phyloP scores from a whole-genome alignment of 208 protist species.

The Histomonas meleagridis region DNA sequence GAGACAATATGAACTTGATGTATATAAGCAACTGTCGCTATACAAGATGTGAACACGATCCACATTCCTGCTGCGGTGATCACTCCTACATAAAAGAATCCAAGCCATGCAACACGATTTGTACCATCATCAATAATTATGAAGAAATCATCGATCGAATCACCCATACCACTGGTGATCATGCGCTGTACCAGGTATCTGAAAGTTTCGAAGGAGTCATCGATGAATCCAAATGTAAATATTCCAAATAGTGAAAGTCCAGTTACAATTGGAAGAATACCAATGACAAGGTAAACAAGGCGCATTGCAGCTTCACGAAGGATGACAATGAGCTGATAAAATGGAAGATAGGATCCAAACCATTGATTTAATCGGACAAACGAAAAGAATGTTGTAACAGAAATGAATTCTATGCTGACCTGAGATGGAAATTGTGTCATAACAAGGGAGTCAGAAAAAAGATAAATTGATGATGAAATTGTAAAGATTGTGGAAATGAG shows the following conservation, averaged over 20 bases:
- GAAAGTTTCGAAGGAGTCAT: background rate
- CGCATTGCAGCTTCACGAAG: background rate
- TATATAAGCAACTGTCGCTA: background rate
- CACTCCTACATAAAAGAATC: background rate
- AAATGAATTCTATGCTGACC: background rate
- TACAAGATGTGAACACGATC: conserved; percentile 35
- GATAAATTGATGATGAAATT: background rate
- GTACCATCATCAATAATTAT: conserved; percentile 31
- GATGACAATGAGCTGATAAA: background rate
- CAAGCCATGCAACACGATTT: background rate
- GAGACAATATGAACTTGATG: background rate
- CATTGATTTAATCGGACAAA: background rate
- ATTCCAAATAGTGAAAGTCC: background rate
- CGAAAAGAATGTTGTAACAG: background rate
- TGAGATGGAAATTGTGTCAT: conserved; percentile 17
- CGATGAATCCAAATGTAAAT: background rate
- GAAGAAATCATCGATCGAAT: conserved; percentile 28
- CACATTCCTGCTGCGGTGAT: background rate
- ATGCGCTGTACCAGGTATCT: background rate
- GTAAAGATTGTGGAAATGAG: background rate
- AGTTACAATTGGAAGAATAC: background rate
- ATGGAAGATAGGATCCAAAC: background rate
- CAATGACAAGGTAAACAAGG: background rate
- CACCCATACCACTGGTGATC: conserved; percentile 4
- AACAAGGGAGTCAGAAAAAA: background rate